These are phyloP conservation scores for Durotheca rogersii DNA, from an alignment of 495 filamentous ascomycete species.

Conservation along the genomic window DNA sequence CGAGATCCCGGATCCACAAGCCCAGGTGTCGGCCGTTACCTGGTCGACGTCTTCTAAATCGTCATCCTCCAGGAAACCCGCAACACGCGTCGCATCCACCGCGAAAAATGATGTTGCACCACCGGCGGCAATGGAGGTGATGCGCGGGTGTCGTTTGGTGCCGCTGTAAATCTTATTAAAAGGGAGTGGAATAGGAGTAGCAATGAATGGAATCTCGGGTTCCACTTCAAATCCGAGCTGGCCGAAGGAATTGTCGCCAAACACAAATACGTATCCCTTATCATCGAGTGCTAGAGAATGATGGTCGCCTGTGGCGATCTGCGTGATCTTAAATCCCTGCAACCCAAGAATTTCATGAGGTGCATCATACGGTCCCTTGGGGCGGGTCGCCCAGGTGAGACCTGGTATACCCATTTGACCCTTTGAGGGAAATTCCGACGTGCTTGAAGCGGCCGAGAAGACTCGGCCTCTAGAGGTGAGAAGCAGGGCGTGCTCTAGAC, in stretches of 20 bases:
- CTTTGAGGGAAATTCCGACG: constrained; percentile 71
- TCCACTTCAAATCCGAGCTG: constrained; percentile 78
- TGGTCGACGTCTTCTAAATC: constrained; percentile 40
- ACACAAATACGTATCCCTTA: constrained; percentile 76
- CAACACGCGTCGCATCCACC: constrained; percentile 66
- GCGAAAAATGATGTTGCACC: constrained; percentile 84
- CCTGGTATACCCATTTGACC: constrained; percentile 88
- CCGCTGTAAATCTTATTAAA: constrained; percentile 69
- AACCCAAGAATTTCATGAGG: constrained; percentile 64
- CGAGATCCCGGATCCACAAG: constrained; percentile 80
- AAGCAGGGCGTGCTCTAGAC: constrained; percentile 80
- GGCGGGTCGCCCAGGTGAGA: constrained; percentile 74
- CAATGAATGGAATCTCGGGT: constrained; percentile 59
- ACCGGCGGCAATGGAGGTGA: constrained; percentile 78
- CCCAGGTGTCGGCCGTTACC: constrained; percentile 73
- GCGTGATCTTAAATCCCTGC: constrained; percentile 57
- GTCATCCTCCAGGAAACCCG: constrained; percentile 48
- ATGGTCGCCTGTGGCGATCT: constrained; percentile 81
- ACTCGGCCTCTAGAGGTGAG: constrained; percentile 84
- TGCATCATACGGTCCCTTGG: constrained; percentile 73
- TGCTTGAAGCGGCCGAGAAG: constrained; percentile 79
- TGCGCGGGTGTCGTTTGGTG: constrained; percentile 56
- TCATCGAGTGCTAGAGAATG: constrained; percentile 78
- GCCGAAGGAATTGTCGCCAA: constrained; percentile 86
- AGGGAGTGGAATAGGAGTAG: constrained; percentile 67